Conservation (phyloP, 139 green algal species). For the Picochlorum costavermella region DNA sequence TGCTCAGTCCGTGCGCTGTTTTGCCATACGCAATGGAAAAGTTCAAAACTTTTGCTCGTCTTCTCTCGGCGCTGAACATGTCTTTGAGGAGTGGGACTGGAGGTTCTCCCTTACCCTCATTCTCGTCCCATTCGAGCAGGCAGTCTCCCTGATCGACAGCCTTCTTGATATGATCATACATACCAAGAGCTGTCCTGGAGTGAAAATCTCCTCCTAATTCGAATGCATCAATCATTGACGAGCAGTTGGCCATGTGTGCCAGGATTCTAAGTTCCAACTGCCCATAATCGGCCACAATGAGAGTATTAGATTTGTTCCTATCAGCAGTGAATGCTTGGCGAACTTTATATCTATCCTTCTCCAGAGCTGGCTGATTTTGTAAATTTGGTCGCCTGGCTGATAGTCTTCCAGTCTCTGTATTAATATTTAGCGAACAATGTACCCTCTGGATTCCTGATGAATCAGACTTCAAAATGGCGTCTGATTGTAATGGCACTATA, state of each 20-base stretch:
- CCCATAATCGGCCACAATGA: constrained; percentile 97
- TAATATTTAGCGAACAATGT: constrained; percentile 97
- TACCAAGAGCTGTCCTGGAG: constrained; percentile 82
- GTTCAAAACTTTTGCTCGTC: constrained; percentile 96
- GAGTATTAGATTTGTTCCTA: constrained; percentile 48
- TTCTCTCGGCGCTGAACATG: constrained; percentile 60
- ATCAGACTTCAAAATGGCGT: constrained; percentile 50
- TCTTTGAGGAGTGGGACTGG: constrained; percentile 82
- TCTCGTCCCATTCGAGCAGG: constrained; percentile 63
- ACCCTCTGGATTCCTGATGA: constrained; percentile 47
- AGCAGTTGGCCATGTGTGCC: constrained; percentile 87
- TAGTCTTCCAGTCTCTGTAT: constrained; percentile 95
- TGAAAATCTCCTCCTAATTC: constrained; percentile 93
- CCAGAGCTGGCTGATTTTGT: constrained; percentile 97
- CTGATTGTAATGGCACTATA: constrained; percentile 85
- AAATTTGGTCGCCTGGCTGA: constrained; percentile 85
- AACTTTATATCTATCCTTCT: constrained; percentile 96
- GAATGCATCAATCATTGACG: constrained; percentile 85
- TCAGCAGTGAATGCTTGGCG: constrained; percentile 80
- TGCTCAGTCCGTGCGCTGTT: constrained; percentile 86
- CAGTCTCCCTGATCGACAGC: constrained; percentile 58
- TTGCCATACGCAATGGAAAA: constrained; percentile 99
- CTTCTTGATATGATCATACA: constrained; percentile 93
- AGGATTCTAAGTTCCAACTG: constrained; percentile 97
- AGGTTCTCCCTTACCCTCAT: constrained; percentile 16